Base-by-base conservation (phyloP, 192 early-diverging fungal species). In the Oehlia diaphana region DNA sequence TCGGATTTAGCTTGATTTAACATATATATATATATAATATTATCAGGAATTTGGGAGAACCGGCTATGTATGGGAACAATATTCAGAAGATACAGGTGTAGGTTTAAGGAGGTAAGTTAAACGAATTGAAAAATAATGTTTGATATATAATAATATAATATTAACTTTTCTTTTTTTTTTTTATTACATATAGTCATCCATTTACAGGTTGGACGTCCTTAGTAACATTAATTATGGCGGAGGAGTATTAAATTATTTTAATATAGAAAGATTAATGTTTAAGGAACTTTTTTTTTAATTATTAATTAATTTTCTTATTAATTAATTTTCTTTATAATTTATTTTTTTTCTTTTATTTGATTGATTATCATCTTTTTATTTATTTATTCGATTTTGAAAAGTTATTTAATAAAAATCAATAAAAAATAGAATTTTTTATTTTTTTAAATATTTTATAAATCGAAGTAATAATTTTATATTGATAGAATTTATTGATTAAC, bases 201-300 rank as follows among this genome's bases (percentile, higher is more conserved):
- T 98, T 98, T 79, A 97, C 96, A 16, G 97, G 97, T 9, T 98
- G 97, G 97, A 96, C 94, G 0, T 87, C 94, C 61, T 86, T 96
- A 70, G 87, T 96, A 14, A 82, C 93, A 14, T 83, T 94, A 31
- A 94, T 96, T 44, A 97, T 98, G 95, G 90, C 92, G 9, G 95
- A 97, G 74, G 84, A 87, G 64, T 96, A 95, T 80, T 87, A 82
- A 79, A 63, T 42, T 42, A 42, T 6, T 42, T 6, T 42, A 42
- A 42, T 42, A 7, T 6, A 42, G 6, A 42, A 42, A 42, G 4
- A 2, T 4, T 37, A 37, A 37, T 37, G 35, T 37, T 37, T 37
- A 42, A 37, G 5, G 37, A 37, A 3, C 5, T 5, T 42, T 42
- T 42, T 42, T 7, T 42, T 8, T 42, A 6, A 42, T 39, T 4